Conservation (phyloP, 768 basidiomycete species). For the Xerocomus spinulosus region DNA sequence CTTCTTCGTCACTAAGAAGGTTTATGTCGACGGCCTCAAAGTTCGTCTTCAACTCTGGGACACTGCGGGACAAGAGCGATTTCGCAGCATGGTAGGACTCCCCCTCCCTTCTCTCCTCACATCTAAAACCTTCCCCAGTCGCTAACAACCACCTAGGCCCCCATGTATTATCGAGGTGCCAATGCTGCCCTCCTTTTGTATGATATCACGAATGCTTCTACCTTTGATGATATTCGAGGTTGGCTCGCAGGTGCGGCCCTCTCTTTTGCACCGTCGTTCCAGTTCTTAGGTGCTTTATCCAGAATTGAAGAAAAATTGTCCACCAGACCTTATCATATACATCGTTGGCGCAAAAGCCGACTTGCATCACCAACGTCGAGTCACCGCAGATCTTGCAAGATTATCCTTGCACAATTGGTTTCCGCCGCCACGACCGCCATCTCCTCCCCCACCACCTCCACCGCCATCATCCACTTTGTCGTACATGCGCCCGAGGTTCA, state of each 20-base stretch:
- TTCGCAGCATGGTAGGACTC: conserved; percentile 75
- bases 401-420: conserved; percentile 84
- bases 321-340: conserved; percentile 86
- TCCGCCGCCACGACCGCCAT: conserved; percentile 67
- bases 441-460: conserved; percentile 61
- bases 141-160: conserved; percentile 52
- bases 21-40: conserved; percentile 76
- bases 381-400: conserved; percentile 79
- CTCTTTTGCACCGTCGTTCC: not conserved
- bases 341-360: conserved; percentile 94
- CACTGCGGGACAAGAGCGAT: conserved; percentile 91
- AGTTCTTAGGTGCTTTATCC: conserved; percentile 11
- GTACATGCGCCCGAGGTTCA: conserved; percentile 34
- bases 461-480: conserved; percentile 38
- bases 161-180: conserved; percentile 96
- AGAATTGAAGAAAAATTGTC: conserved; percentile 90
- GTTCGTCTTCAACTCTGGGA: conserved; percentile 90
- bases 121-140: conserved; percentile 13
- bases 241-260: conserved; percentile 76
- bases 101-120: not conserved
- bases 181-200: conserved; percentile 92
- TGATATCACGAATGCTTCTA: conserved; percentile 86
- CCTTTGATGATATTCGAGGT: conserved; percentile 86
- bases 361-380: conserved; percentile 64
- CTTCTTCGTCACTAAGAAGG: conserved; percentile 92